Evolutionary conservation across 225 moss, liverwort and hornwort species (phyloP).

Genomic region (Asterella californica): DNA sequence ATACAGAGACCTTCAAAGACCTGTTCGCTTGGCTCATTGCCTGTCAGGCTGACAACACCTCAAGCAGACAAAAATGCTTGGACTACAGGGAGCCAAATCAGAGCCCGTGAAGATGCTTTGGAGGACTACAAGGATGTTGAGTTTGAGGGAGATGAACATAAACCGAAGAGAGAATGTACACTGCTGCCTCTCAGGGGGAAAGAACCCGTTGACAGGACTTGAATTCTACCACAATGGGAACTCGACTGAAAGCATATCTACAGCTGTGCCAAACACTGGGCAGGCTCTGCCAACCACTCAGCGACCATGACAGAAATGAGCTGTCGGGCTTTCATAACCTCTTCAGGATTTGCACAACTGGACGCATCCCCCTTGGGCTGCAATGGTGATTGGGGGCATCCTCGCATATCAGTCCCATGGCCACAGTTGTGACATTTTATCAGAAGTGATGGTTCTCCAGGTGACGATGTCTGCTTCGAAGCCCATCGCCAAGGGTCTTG

Average conservation of each 20-base stretch:
- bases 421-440: slow-evolving; percentile 94
- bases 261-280: not conserved
- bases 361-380: slow-evolving; percentile 83
- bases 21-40: no score
- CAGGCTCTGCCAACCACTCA: slow-evolving; percentile 45
- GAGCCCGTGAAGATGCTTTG: no score
- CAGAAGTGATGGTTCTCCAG: slow-evolving; percentile 72
- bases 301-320: slow-evolving; percentile 61
- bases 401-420: slow-evolving; percentile 90
- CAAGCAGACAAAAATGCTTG: no score
- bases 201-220: not conserved
- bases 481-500: slow-evolving; percentile 99
- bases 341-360: slow-evolving; percentile 74
- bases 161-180: not conserved
- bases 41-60: no score
- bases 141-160: no score
- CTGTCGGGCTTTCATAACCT: slow-evolving; percentile 69
- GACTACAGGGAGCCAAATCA: no score
- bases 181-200: not conserved
- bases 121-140: no score
- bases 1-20: no score
- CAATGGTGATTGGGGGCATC: slow-evolving; percentile 86
- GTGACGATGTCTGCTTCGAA: slow-evolving; percentile 86
- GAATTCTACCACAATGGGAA: not conserved
- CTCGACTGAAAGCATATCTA: slow-evolving; percentile 7